Evolutionary conservation across 192 early-diverging fungal species (phyloP), one percentile per base, ranked within the genome.

Genomic region (Coemansia sp.): DNA sequence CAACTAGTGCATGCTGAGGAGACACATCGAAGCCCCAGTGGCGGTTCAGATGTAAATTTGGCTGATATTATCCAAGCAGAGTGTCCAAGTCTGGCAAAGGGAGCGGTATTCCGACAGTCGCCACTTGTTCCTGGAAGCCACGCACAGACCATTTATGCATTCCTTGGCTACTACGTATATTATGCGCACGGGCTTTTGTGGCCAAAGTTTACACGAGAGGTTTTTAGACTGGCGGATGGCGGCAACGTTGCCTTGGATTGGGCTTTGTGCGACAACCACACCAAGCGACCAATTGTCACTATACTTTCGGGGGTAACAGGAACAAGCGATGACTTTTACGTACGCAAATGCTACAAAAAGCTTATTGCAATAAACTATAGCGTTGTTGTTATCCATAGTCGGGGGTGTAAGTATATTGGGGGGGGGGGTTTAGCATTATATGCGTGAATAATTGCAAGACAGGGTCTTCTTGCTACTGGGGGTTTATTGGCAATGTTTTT

Each of bases 301-400:
- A 85, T 94, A 22, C 70, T 93, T 5, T 95, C 96, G 60, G 95
- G 96, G 17, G 81, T 98, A 25, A 96, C 95, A 5, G 96, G 96
- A 46, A 93, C 93, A 19, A 93, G 90, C 55, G 88, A 91, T 80
- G 95, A 97, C 66, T 88, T 86, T 27, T 98, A 98, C 67, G 90
- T 98, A 30, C 87, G 89, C 20, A 87, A 86, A 22, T 70, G 95
- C 60, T 85, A 92, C 54, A 78, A 91, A 51, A 74, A 81, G 57
- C 72, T 91, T 62, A 65, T 78, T 22, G 84, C 82, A 46, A 79
- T 86, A 31, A 83, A 88, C 29, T 93, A 91, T 71, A 85, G 88
- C 42, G 87, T 85, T 10, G 90, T 96, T 0, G 94, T 96, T 22
- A 80, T 92, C 58, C 96, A 98, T 76, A 88, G 87, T 64, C 87